A percentile compares a stretch with the other conserved stretches of the same genome.
Evolutionary conservation across 1,139 yeast genomes (phyloP).

Genomic region (Suhomyces chickasaworum): DNA sequence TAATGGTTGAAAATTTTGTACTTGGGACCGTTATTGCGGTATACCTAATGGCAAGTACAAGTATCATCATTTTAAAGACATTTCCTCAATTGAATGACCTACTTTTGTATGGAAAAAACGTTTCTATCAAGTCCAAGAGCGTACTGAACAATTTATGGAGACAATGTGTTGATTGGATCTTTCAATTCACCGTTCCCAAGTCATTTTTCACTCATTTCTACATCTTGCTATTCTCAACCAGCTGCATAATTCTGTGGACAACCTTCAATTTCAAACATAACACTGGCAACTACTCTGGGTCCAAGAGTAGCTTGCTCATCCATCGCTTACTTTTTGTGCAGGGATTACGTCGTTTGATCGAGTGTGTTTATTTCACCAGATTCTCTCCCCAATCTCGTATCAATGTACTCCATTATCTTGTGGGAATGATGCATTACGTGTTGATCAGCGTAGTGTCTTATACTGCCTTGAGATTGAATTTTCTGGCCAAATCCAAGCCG

Average conservation of each 20-base stretch:
- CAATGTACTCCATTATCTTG: constrained; percentile 74
- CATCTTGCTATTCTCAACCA: constrained; percentile 27
- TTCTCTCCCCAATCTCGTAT: constrained; percentile 57
- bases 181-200: constrained; percentile 47
- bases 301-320: constrained; percentile 10
- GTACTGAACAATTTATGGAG: not conserved
- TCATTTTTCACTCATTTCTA: constrained; percentile 53
- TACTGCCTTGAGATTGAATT: not conserved
- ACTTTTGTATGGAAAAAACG: constrained; percentile 20
- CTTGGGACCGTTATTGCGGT: not conserved
- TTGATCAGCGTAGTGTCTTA: constrained; percentile 19
- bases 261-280: too few relatives aligned
- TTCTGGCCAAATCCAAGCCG: constrained; percentile 28
- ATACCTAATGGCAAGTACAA: constrained; percentile 10
- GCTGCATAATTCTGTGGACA: constrained; percentile 7
- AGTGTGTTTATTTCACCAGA: constrained; percentile 55
- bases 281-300: not conserved
- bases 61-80: constrained; percentile 14
- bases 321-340: constrained; percentile 47
- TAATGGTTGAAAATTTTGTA: not conserved
- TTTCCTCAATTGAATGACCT: constrained; percentile 16
- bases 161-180: constrained; percentile 5
- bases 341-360: constrained; percentile 63
- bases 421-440: constrained; percentile 69
- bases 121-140: not conserved